Percentiles rank a stretch among this genome's conserved stretches.
Evolutionary conservation across 2,329 filamentous ascomycete species (phyloP).

Genomic region (Cordyceps farinosa): DNA sequence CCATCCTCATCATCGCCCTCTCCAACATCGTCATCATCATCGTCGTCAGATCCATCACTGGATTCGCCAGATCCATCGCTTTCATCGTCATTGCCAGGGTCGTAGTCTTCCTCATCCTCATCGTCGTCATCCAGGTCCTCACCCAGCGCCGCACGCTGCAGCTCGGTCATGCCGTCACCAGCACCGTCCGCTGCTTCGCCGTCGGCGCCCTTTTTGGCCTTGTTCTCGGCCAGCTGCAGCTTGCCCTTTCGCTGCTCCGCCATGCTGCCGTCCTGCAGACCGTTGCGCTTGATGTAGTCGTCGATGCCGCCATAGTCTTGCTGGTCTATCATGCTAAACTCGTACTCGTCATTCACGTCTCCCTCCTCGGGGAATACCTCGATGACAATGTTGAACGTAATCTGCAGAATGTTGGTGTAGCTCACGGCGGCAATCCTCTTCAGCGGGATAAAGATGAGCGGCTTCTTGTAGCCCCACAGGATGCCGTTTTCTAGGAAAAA

Average conservation of each 20-base stretch:
- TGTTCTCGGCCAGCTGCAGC: slow-evolving; percentile 58
- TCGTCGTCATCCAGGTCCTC: slow-evolving; percentile 58
- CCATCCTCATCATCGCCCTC: slow-evolving; percentile 39
- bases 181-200: slow-evolving; percentile 33
- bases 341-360: slow-evolving; percentile 55
- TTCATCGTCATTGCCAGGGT: slow-evolving; percentile 58
- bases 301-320: slow-evolving; percentile 64
- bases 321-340: slow-evolving; percentile 68
- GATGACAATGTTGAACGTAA: slow-evolving; percentile 65
- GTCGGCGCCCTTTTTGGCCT: slow-evolving; percentile 43
- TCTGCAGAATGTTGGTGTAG: slow-evolving; percentile 64
- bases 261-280: slow-evolving; percentile 65
- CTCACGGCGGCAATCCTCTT: slow-evolving; percentile 59
- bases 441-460: slow-evolving; percentile 60
- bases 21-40: slow-evolving; percentile 45
- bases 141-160: slow-evolving; percentile 48
- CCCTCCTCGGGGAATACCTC: slow-evolving; percentile 52
- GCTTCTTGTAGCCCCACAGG: slow-evolving; percentile 69
- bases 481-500: slow-evolving; percentile 66
- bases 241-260: slow-evolving; percentile 65
- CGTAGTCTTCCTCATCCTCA: slow-evolving; percentile 62
- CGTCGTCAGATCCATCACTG: slow-evolving; percentile 51
- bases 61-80: slow-evolving; percentile 54
- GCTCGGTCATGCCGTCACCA: slow-evolving; percentile 42
- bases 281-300: slow-evolving; percentile 58